Evolutionary conservation across 2,329 filamentous ascomycete species (phyloP).

Genomic region (Graphiopsis chlorocephala): DNA sequence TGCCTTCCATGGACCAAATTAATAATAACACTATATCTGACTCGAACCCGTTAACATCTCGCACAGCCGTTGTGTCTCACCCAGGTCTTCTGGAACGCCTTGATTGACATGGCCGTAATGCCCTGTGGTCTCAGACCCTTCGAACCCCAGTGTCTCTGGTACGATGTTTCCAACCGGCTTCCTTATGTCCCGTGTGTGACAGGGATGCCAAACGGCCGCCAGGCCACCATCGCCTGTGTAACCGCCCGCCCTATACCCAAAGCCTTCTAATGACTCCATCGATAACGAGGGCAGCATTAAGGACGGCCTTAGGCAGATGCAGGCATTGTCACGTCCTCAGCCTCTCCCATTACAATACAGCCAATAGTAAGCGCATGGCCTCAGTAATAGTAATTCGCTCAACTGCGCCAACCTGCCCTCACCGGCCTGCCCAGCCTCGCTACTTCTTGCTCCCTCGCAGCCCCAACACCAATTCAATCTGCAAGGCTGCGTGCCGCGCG

Average conservation of each 20-base stretch:
- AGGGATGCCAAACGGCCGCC: conserved; percentile 4
- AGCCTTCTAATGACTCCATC: not conserved
- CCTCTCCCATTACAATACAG: not conserved
- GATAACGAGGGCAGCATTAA: not conserved
- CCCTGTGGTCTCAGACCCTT: conserved; percentile 9
- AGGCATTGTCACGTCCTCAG: conserved; percentile 1
- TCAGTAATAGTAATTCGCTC: not conserved
- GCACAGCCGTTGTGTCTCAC: not conserved
- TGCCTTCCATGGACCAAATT: not conserved
- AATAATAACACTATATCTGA: not conserved
- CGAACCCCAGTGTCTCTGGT: not conserved
- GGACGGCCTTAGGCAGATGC: not conserved
- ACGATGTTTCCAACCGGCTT: not conserved
- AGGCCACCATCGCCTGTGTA: not conserved
- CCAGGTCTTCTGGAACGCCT: conserved; percentile 5
- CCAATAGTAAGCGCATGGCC: not conserved
- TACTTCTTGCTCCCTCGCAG: not conserved
- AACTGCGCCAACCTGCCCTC: conserved; percentile 2
- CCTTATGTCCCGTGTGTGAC: not conserved
- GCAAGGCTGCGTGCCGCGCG: conserved; percentile 9
- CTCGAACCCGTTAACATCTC: not conserved
- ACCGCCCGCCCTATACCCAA: not conserved
- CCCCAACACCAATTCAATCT: not conserved
- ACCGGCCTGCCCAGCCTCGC: conserved; percentile 14
- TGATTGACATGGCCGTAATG: conserved; percentile 10